Evolutionary conservation across 2,329 filamentous ascomycete genomes (phyloP).

Genomic region (Albifimbria verrucaria): DNA sequence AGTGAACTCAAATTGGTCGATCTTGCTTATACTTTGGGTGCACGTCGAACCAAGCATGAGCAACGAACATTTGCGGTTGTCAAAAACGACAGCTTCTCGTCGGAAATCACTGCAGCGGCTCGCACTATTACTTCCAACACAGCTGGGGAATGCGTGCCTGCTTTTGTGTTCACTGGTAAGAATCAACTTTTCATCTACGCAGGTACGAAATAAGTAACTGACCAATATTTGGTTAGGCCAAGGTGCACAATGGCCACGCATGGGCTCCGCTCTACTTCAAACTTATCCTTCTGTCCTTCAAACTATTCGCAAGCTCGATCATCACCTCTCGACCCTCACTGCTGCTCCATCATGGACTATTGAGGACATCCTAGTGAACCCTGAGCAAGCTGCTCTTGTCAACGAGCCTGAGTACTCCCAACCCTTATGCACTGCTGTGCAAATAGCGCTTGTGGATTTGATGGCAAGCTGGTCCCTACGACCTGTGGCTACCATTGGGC

Average conservation of each 20-base stretch:
- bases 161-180: slow-evolving; percentile 16
- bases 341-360: slow-evolving; percentile 6
- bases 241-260: slow-evolving; percentile 18
- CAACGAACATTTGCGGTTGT: slow-evolving; percentile 4
- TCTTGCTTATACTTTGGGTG: slow-evolving; percentile 15
- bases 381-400: slow-evolving; percentile 10
- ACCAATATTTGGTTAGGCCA: slow-evolving; percentile 7
- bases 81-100: not conserved
- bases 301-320: slow-evolving; percentile 10
- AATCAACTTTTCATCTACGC: not conserved
- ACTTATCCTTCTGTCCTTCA: slow-evolving; percentile 5
- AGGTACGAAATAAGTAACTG: not conserved
- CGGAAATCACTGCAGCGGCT: not conserved
- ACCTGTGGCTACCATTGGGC: slow-evolving; percentile 8
- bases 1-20: slow-evolving; percentile 1
- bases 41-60: slow-evolving; percentile 7
- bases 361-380: slow-evolving; percentile 9
- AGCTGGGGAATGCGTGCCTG: not conserved
- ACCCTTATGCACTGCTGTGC: slow-evolving; percentile 32
- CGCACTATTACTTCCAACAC: not conserved
- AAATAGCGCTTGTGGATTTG: slow-evolving; percentile 27
- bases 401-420: slow-evolving; percentile 17
- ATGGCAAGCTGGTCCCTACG: slow-evolving; percentile 11
- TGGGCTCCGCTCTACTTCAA: slow-evolving; percentile 13
- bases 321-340: not conserved